Evolutionary conservation across 176 grass and related monocot genomes (phyloP).

Genomic region (Tillandsia fasciculata): DNA sequence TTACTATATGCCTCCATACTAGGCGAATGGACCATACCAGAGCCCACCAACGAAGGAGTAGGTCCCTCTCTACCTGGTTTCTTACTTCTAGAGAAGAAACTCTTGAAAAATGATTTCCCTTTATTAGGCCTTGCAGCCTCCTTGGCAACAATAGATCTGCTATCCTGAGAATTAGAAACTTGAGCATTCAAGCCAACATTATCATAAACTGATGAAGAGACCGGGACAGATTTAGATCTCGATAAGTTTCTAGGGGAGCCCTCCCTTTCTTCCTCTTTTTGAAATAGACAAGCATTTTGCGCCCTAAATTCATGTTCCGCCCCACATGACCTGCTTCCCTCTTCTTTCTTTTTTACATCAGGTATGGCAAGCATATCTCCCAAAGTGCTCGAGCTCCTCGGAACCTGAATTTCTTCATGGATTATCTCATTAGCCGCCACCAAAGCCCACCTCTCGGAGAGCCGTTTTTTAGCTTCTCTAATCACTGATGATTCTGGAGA

Average conservation of each 20-base stretch:
- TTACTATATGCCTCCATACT: not conserved
- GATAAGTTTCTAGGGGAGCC: slow-evolving; percentile 36
- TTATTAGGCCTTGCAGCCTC: slow-evolving; percentile 31
- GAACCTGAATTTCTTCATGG: slow-evolving; percentile 40
- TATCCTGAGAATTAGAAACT: slow-evolving; percentile 35
- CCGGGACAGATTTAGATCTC: slow-evolving; percentile 75
- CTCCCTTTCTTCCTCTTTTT: slow-evolving; percentile 24
- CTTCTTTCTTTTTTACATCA: slow-evolving; percentile 44
- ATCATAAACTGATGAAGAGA: slow-evolving; percentile 53
- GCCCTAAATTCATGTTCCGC: slow-evolving; percentile 28
- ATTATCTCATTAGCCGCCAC: slow-evolving; percentile 47
- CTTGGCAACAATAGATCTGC: slow-evolving; percentile 18
- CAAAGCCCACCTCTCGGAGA: slow-evolving; percentile 79
- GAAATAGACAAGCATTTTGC: slow-evolving; percentile 29
- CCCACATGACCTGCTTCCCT: slow-evolving; percentile 1
- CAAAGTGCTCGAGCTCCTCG: slow-evolving; percentile 79
- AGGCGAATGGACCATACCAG: not conserved
- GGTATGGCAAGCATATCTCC: slow-evolving; percentile 82
- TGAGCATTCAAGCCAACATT: slow-evolving; percentile 27
- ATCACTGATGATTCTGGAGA: slow-evolving; percentile 75
- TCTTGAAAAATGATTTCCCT: slow-evolving; percentile 64
- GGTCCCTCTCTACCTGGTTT: slow-evolving; percentile 44
- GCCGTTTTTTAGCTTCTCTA: slow-evolving; percentile 74
- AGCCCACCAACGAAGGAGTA: slow-evolving; percentile 20
- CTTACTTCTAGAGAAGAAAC: slow-evolving; percentile 71